A percentile compares a stretch with the other conserved stretches of the same genome.
These are phyloP conservation scores for Eucalyptus guilfoylei DNA, from an alignment of 345 rosid genomes.

Conservation along the genomic window DNA sequence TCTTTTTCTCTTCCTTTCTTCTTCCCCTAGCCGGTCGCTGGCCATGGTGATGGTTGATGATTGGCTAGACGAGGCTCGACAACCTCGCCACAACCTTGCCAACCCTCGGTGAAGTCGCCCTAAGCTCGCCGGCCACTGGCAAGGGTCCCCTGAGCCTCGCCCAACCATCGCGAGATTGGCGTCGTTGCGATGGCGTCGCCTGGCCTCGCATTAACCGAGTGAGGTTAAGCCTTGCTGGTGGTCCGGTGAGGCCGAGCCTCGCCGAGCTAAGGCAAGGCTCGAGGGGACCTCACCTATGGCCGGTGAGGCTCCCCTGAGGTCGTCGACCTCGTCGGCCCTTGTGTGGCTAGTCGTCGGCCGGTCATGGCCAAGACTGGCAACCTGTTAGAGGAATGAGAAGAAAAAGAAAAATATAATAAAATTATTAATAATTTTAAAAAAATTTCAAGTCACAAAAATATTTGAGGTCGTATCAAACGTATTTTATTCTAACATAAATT, in stretches of 20 bases:
- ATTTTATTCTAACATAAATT: rapidly evolving
- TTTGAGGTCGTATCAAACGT: rapidly evolving
- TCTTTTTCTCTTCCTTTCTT: too few species aligned
- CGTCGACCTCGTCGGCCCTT: rapidly evolving
- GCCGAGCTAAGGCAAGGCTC: rapidly evolving
- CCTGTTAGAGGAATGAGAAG: too few species aligned
- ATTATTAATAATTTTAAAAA: too few species aligned
- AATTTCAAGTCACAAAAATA: too few species aligned
- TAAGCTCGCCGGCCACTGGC: rapidly evolving
- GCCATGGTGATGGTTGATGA: too few species aligned
- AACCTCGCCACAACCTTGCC: too few species aligned
- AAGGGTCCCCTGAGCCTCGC: too few species aligned
- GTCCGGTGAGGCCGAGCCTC: rapidly evolving
- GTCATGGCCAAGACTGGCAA: rapidly evolving
- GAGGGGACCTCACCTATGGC: too few species aligned
- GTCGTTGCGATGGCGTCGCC: rapidly evolving
- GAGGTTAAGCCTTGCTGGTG: rapidly evolving
- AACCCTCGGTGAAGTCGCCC: rapidly evolving
- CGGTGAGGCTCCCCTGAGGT: rapidly evolving
- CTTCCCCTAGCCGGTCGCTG: rapidly evolving
- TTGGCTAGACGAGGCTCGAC: rapidly evolving
- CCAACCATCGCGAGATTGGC: rapidly evolving
- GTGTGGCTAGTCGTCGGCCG: rapidly evolving
- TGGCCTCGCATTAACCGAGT: rapidly evolving
- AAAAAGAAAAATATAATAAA: too few species aligned